A percentile compares a stretch with the other conserved stretches of the same genome.
These are phyloP conservation scores for Salix exigua DNA, from an alignment of 345 rosid species.

Conservation along the genomic window DNA sequence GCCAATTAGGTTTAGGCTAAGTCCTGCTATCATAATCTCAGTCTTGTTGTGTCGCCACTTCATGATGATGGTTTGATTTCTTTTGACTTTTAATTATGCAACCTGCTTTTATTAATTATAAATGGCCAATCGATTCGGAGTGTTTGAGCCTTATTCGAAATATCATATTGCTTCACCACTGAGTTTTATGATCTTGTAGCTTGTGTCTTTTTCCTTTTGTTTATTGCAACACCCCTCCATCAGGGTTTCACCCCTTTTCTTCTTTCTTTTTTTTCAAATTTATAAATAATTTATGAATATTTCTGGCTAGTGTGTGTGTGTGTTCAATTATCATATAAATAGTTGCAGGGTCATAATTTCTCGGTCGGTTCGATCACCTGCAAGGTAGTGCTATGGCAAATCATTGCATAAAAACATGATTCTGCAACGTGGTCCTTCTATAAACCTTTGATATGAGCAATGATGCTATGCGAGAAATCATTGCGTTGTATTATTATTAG, in stretches of 20 bases:
- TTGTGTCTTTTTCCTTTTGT: no score
- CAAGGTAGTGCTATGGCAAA: no score
- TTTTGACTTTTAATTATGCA: not conserved
- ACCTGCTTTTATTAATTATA: not conserved
- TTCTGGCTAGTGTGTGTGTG: no score
- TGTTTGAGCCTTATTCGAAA: no score
- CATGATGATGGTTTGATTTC: not conserved
- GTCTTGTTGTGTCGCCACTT: not conserved
- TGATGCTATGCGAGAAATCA: constrained; percentile 5
- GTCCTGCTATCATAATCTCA: not conserved
- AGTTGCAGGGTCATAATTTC: no score
- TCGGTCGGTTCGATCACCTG: no score
- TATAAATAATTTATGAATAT: no score
- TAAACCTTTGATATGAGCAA: constrained; percentile 13
- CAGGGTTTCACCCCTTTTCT: not conserved
- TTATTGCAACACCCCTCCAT: not conserved
- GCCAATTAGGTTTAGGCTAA: not conserved
- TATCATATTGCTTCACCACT: not conserved
- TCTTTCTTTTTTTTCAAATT: no score
- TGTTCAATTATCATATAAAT: no score
- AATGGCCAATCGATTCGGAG: not conserved
- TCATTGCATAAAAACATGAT: no score
- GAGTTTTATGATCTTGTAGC: not conserved
- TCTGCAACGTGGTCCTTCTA: not conserved
- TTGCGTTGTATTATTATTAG: not conserved